Conservation (phyloP, 768 basidiomycete species). For the Lyophyllum decastes region DNA sequence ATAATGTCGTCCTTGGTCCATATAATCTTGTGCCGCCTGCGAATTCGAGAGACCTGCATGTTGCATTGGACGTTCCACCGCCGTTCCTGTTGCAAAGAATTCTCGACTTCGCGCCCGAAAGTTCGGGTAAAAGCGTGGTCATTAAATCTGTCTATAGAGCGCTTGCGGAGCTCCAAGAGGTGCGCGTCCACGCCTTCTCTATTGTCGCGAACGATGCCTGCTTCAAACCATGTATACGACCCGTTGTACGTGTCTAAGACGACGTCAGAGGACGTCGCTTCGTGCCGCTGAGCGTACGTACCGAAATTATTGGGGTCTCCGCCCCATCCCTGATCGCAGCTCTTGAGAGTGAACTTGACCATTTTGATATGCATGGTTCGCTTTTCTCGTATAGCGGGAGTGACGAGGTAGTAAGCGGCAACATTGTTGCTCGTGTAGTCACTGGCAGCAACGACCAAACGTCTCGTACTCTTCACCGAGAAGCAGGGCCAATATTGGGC, state of each 20-base stretch:
- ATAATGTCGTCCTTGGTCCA: slow-evolving; percentile 21
- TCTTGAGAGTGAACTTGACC: slow-evolving; percentile 19
- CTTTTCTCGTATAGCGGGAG: slow-evolving; percentile 15
- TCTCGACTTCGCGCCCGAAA: slow-evolving; percentile 11
- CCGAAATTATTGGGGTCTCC: slow-evolving; percentile 22
- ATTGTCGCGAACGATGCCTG: slow-evolving; percentile 24
- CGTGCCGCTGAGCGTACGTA: background rate
- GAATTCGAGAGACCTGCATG: slow-evolving; percentile 21
- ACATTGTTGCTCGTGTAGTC: slow-evolving; percentile 1
- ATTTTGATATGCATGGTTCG: slow-evolving; percentile 17
- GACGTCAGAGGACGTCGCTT: background rate
- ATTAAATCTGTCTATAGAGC: slow-evolving; percentile 1
- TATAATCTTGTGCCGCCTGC: slow-evolving; percentile 19
- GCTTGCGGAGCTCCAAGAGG: background rate
- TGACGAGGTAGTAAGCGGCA: slow-evolving; percentile 20
- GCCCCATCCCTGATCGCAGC: slow-evolving; percentile 35
- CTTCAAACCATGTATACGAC: slow-evolving; percentile 36
- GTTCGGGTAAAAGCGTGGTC: background rate
- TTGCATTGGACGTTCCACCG: slow-evolving; percentile 31
- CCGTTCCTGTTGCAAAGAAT: slow-evolving; percentile 9
- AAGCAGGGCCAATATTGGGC: slow-evolving; percentile 30
- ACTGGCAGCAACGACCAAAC: slow-evolving; percentile 20
- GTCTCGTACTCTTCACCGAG: background rate
- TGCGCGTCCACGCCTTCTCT: background rate
- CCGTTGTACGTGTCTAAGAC: slow-evolving; percentile 27